These are phyloP conservation scores for Fraxinus platypoda DNA, from an alignment of 305 asterid genomes.

Conservation along the genomic window DNA sequence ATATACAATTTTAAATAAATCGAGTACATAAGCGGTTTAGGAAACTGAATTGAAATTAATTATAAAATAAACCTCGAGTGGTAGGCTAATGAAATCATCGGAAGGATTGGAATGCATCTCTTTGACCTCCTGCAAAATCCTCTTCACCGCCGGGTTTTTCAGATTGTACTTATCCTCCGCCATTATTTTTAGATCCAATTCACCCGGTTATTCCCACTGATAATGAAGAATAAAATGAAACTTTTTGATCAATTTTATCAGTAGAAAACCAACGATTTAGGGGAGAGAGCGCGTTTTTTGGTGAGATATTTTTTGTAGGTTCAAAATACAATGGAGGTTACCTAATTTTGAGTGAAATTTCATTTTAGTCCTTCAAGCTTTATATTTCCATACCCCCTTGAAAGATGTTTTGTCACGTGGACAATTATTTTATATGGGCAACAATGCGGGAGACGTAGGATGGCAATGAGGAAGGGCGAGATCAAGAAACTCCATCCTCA, in stretches of 20 bases:
- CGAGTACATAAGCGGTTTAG: neutral
- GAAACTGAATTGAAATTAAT: neutral
- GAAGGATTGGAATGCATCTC: conserved; percentile 97
- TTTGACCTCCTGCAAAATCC: conserved; percentile 91
- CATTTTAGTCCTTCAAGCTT: neutral
- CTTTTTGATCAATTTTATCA: neutral
- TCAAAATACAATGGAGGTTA: neutral
- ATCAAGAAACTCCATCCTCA: too few species aligned
- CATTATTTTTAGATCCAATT: conserved; percentile 40
- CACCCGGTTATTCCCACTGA: conserved; percentile 18
- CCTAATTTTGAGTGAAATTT: neutral
- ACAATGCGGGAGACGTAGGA: too few species aligned
- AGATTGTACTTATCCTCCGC: conserved; percentile 81
- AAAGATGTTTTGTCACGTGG: neutral
- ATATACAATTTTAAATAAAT: neutral
- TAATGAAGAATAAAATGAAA: neutral
- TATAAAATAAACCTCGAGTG: conserved; percentile 67
- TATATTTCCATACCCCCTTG: neutral
- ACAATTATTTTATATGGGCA: neutral
- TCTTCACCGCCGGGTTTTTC: conserved; percentile 92
- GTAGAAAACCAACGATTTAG: neutral
- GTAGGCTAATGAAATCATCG: conserved; percentile 92
- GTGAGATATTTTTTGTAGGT: neutral
- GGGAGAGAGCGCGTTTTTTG: neutral
- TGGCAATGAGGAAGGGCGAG: too few species aligned